Percentiles rank a stretch among this genome's conserved stretches.
Evolutionary conservation across 2,329 filamentous ascomycete species (phyloP).

Genomic region (Ascochyta clinopodiicola): DNA sequence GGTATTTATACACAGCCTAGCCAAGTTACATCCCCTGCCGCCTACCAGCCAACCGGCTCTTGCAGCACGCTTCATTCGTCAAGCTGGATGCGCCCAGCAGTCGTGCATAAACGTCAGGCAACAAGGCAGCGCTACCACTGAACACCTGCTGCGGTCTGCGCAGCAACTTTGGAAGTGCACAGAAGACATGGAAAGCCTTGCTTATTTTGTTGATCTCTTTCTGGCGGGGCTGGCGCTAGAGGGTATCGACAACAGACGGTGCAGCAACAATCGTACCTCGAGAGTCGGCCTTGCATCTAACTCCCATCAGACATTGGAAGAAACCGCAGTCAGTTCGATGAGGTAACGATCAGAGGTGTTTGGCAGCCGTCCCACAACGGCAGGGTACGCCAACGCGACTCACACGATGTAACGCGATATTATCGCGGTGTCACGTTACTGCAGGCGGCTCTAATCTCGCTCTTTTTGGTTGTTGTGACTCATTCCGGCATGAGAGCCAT

Average conservation of each 20-base stretch:
- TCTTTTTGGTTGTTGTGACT: constrained; percentile 10
- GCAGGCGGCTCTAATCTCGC: not conserved
- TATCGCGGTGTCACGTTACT: constrained; percentile 19
- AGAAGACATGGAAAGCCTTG: constrained; percentile 17
- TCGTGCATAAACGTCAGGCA: constrained; percentile 19
- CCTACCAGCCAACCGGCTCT: constrained; percentile 15
- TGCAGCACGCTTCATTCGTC: constrained; percentile 16
- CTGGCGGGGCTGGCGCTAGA: constrained; percentile 18
- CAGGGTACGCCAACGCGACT: constrained; percentile 11
- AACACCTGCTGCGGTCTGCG: constrained; percentile 3
- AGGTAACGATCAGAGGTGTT: not conserved
- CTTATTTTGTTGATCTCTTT: constrained; percentile 20
- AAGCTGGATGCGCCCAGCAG: constrained; percentile 3
- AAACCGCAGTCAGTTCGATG: no score
- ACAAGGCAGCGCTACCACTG: constrained; percentile 14
- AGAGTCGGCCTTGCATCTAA: not conserved
- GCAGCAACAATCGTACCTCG: constrained; percentile 3
- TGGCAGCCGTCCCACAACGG: not conserved
- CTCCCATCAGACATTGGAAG: not conserved
- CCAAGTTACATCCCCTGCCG: constrained; percentile 19
- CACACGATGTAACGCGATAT: constrained; percentile 19
- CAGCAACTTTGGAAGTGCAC: constrained; percentile 13
- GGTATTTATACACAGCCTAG: constrained; percentile 30
- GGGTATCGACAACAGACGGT: constrained; percentile 2
- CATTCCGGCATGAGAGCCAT: constrained; percentile 9